Base-by-base conservation (phyloP, 2,329 filamentous ascomycete species). In the Hypoxylon sp. region DNA sequence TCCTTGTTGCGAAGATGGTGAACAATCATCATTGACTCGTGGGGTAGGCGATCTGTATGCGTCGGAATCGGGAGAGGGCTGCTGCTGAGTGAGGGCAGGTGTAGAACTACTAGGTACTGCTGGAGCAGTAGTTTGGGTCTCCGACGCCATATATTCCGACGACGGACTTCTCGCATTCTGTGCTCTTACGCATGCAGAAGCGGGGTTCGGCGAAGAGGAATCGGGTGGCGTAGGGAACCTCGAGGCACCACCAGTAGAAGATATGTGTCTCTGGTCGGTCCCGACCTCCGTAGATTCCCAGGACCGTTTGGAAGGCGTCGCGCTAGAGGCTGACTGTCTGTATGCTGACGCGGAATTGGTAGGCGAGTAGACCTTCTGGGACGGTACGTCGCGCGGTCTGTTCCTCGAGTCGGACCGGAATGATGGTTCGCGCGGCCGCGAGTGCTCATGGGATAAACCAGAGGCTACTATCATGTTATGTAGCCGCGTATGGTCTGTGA, bases 401-500 rank as follows among this genome's bases (percentile, higher is more conserved):
- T 76, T 82, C 67, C 75, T 75, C n/a, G 82, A 80, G 53, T 76
- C 70, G 68, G 80, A 76, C 71, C 79, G 65, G 70, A 79, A 78
- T 63, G 79, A 78, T 48, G 76, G 78, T 73, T 85, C 81, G 77
- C 84, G 81, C 61, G 82, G 76, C 65, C 82, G 82, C 69, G 82
- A 82, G 71, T 84, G 83, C 70, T 82, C 82, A 70, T 82, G 82
- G 70, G 79, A 80, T 70, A 83, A 74, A 55, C 81, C 81, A 48
- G 84, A 79, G 62, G 81, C 80, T 65, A 82, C 80, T 83, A 93
- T 91, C 85, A 90, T 91, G 82, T 85, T 89, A 83, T 89, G 88
- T 81, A 91, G 90, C 81, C 89, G 87, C 75, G 88, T 85, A 74
- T 90, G 85, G 82, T 93, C 90, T 80, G 92, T 87, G 81, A 90